phyloP scores from a whole-genome alignment of 306 rosid species.

The Vigna hirtella region DNA sequence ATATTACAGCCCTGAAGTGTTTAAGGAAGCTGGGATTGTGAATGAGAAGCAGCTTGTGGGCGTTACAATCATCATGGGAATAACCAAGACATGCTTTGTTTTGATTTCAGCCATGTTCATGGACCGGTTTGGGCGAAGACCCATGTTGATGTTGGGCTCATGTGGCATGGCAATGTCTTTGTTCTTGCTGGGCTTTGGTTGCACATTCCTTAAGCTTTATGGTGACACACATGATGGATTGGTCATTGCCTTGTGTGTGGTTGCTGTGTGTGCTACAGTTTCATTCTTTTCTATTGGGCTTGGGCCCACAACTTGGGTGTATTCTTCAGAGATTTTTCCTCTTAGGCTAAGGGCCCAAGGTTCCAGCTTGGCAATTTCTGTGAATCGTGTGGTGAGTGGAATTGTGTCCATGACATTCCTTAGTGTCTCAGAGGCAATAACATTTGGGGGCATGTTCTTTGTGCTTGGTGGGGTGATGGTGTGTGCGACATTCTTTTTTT shows the following conservation, averaged over 20 bases:
- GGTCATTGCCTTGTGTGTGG: slow-evolving; percentile 61
- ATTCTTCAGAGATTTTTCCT: slow-evolving; percentile 80
- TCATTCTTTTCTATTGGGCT: slow-evolving; percentile 90
- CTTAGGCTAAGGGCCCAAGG: slow-evolving; percentile 76
- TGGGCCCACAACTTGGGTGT: slow-evolving; percentile 89
- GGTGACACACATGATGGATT: slow-evolving; percentile 49
- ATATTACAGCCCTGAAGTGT: slow-evolving; percentile 80
- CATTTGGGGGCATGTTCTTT: slow-evolving; percentile 75
- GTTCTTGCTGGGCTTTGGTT: slow-evolving; percentile 68
- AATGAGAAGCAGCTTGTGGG: slow-evolving; percentile 61
- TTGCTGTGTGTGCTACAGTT: slow-evolving; percentile 67
- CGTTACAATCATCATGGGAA: slow-evolving; percentile 75
- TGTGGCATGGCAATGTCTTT: slow-evolving; percentile 67
- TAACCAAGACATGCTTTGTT: slow-evolving; percentile 65
- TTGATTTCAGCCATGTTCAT: slow-evolving; percentile 62
- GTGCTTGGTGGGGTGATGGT: slow-evolving; percentile 66
- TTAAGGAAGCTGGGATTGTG: slow-evolving; percentile 71
- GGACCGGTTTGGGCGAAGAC: slow-evolving; percentile 79
- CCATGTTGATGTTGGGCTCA: slow-evolving; percentile 72
- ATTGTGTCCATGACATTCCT: slow-evolving; percentile 73
- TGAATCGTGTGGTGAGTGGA: slow-evolving; percentile 81
- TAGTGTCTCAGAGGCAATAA: slow-evolving; percentile 60
- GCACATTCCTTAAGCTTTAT: slow-evolving; percentile 50
- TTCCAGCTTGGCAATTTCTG: slow-evolving; percentile 68
- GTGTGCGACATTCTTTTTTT: slow-evolving; percentile 66